Conservation (phyloP, 1,284 basidiomycete species). For the Fereydounia khargensis region DNA sequence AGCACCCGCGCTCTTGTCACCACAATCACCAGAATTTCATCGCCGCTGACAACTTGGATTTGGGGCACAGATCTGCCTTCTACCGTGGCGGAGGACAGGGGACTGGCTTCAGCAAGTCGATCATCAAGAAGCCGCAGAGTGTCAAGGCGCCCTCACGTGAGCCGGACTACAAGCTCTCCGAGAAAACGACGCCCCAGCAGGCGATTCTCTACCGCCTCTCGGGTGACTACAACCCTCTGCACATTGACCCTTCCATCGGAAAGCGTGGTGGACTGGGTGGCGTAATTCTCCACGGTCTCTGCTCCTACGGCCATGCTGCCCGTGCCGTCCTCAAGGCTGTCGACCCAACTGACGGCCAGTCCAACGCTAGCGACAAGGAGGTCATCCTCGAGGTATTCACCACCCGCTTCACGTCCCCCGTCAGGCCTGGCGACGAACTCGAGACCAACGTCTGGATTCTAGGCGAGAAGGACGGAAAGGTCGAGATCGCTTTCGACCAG, state of each 20-base stretch:
- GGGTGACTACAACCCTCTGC: slow-evolving; percentile 48
- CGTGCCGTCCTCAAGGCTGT: slow-evolving; percentile 42
- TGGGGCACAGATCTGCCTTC: slow-evolving; percentile 28
- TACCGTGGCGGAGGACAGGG: slow-evolving; percentile 48
- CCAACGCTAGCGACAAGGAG: slow-evolving; percentile 6
- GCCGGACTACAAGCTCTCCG: slow-evolving; percentile 27
- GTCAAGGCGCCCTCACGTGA: slow-evolving; percentile 25
- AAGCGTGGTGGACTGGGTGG: slow-evolving; percentile 39
- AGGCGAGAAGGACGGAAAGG: slow-evolving; percentile 24
- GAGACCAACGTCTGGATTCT: slow-evolving; percentile 45
- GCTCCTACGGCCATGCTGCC: slow-evolving; percentile 42
- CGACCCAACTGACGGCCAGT: slow-evolving; percentile 29
- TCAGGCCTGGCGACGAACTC: slow-evolving; percentile 41
- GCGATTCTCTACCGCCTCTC: slow-evolving; percentile 45
- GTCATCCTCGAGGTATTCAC: slow-evolving; percentile 28
- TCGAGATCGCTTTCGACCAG: slow-evolving; percentile 45
- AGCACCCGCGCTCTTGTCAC: background rate
- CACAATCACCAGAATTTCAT: too few species aligned
- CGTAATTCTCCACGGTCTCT: slow-evolving; percentile 49
- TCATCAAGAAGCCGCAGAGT: slow-evolving; percentile 22
- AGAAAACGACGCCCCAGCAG: slow-evolving; percentile 31
- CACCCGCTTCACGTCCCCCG: slow-evolving; percentile 46
- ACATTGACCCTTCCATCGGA: slow-evolving; percentile 45
- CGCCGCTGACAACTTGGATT: too few species aligned
- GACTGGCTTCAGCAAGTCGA: slow-evolving; percentile 33